Base-by-base conservation (phyloP, 2,329 filamentous ascomycete genomes). In the Aureobasidium namibiae region DNA sequence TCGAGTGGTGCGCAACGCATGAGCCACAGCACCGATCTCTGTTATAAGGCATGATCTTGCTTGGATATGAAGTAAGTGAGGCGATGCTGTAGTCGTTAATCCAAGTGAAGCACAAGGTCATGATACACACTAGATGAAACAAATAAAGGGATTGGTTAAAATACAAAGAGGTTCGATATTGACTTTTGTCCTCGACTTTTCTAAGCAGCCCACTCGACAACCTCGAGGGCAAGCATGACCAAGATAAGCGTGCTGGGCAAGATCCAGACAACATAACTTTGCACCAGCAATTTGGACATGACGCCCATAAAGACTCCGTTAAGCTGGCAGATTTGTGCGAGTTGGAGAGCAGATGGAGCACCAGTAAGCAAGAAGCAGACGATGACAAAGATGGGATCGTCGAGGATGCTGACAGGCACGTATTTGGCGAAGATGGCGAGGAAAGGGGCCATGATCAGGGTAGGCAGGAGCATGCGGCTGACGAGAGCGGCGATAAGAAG, bases 251-350 rank as follows among this genome's bases (percentile, higher is more conserved):
- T 99, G 39, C 90, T 96, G 1, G 94, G 94, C 53, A 99, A 81
- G 66, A 99, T 97, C 90, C 91, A 96, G 63, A 96, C 86, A 61
- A 99, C 90, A 70, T 95, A 95, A 75, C 92, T 96, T 78, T 96
- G 92, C 78, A 97, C 96, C 53, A 97, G 76, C 60, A 99, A 81
- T 72, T 85, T 89, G 63, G 89, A 89, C 92, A 99, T 97, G 50
- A 94, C 90, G 18, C 87, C 85, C 78, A 97, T 92, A 73, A 90
- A 99, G 10, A 99, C 94, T 63, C 88, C 88, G 74, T 99, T 99
- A 76, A 97, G 89, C 80, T 97, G 94, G 76, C 94, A 99, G 62
- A 99, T 99, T 76, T 99, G 94, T 7, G 94, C 92, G 69, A 99
- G 78, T 75, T 99, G 94, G 64, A 99, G 79, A 26, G 94, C 94